Base-by-base conservation (phyloP, 2,329 filamentous ascomycete species). In the Verticillium longisporum region DNA sequence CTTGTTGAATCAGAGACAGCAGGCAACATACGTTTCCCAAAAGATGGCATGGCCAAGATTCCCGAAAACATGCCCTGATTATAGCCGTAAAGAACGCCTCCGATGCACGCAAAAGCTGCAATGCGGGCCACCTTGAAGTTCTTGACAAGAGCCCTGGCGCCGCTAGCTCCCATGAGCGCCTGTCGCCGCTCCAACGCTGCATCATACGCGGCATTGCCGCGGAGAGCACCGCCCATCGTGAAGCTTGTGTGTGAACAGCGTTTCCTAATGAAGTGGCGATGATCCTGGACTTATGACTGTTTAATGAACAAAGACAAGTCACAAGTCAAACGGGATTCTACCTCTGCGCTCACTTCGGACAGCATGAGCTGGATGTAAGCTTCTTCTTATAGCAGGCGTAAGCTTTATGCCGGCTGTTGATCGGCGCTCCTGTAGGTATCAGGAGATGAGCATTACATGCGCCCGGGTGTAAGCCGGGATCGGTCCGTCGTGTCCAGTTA, bases 41-140 rank as follows among this genome's bases (percentile, higher is more conserved):
- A 86, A 4, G 81, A 68, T 1, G 75, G 75, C 83, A 86, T 86
- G n/a, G 79, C 78, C 9, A 86, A 71, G 9, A 92, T 84, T 31
- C 89, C 88, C n/a, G 84, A 85, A 74, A 91, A 90, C 74, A 91
- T 88, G 66, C 55, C 62, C 57, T 64, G 63, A 69, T 92, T 91
- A 74, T 91, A 92, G 21, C 89, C 88, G 70, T 90, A 85, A 1
- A 86, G 73, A 2, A 86, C 75, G 59, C 85, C 84, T 21, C 85
- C 85, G 53, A 88, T 83, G 63, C 84, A 87, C 6, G 85, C 84
- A 69, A 88, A 88, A 53, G 81, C 74, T 1, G 84, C 83, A 62
- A 87, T 80, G n/a, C 80, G 75, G 65, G 85, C 84, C 15, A 88
- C 84, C 54, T 80, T 82, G 68, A 80, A 80, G 67, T 87, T 88